Evolutionary conservation across 1,284 basidiomycete species (phyloP).

Genomic region (Puccinia hordei): DNA sequence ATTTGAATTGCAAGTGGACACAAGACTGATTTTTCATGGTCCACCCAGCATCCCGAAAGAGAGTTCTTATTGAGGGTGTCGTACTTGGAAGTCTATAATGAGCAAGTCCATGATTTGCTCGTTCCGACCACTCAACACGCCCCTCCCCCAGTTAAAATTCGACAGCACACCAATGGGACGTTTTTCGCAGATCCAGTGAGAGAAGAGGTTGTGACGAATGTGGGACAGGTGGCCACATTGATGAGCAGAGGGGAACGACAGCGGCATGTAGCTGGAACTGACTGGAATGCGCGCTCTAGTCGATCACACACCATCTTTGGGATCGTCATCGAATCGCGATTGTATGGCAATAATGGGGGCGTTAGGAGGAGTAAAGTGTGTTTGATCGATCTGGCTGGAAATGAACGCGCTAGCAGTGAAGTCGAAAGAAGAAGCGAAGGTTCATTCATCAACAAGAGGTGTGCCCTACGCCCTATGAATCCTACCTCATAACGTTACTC

Average conservation of each 20-base stretch:
- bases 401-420: slow-evolving; percentile 65
- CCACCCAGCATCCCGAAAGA: slow-evolving; percentile 58
- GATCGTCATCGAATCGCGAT: slow-evolving; percentile 60
- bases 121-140: slow-evolving; percentile 51
- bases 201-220: slow-evolving; percentile 64
- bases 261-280: slow-evolving; percentile 64
- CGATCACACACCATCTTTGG: slow-evolving; percentile 65
- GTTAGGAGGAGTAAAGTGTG: slow-evolving; percentile 60
- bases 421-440: slow-evolving; percentile 65
- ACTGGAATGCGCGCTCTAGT: slow-evolving; percentile 66
- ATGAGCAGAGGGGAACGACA: slow-evolving; percentile 63
- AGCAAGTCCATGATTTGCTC: slow-evolving; percentile 64
- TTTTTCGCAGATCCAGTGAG: slow-evolving; percentile 63
- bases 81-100: slow-evolving; percentile 69
- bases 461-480: background rate
- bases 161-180: slow-evolving; percentile 58
- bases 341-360: slow-evolving; percentile 30
- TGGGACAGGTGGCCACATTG: slow-evolving; percentile 62
- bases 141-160: slow-evolving; percentile 17
- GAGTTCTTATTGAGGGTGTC: slow-evolving; percentile 64
- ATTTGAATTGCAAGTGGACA: background rate
- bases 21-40: background rate
- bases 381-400: slow-evolving; percentile 66
- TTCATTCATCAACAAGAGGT: slow-evolving; percentile 62
- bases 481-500: background rate